Evolutionary conservation across 345 rosid species (phyloP).

Genomic region (Arabis hirsuta): DNA sequence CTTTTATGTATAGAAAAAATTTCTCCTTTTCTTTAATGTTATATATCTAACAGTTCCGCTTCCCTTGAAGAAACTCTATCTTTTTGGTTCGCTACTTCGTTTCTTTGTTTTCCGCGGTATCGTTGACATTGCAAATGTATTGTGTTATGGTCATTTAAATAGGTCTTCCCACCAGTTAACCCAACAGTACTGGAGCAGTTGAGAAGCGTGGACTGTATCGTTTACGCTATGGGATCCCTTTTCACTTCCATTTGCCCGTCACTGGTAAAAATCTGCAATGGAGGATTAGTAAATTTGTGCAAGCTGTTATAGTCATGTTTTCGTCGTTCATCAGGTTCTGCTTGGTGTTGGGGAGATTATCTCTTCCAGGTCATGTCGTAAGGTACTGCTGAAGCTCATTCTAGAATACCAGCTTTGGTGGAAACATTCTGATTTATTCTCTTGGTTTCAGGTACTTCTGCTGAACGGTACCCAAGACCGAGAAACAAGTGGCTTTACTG

Average conservation of each 20-base stretch:
- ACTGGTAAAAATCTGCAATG: conserved; percentile 51
- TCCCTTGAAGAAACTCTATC: conserved; percentile 12
- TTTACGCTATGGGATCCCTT: conserved; percentile 98
- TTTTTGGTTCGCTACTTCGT: neutral
- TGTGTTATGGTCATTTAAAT: conserved; percentile 23
- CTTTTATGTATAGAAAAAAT: neutral
- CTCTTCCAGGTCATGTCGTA: conserved; percentile 76
- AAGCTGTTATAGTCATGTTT: neutral
- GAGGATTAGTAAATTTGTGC: neutral
- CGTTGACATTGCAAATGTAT: neutral
- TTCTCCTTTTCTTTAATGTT: neutral
- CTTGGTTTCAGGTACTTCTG: conserved; percentile 61
- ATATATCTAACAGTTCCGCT: neutral
- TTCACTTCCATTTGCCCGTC: conserved; percentile 97
- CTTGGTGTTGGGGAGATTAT: conserved; percentile 89
- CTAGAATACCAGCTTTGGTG: conserved; percentile 7
- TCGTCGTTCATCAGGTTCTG: conserved; percentile 59
- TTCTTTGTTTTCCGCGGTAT: neutral
- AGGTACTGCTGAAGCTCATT: conserved; percentile 51
- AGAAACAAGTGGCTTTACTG: conserved; percentile 78
- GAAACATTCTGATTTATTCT: conserved; percentile 4
- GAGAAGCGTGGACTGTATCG: conserved; percentile 74
- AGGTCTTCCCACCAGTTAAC: conserved; percentile 87
- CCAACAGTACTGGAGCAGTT: conserved; percentile 82
- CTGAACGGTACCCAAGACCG: conserved; percentile 85